phyloP scores from a whole-genome alignment of 1,284 basidiomycete genomes.

The Xerocomus amazonicus region DNA sequence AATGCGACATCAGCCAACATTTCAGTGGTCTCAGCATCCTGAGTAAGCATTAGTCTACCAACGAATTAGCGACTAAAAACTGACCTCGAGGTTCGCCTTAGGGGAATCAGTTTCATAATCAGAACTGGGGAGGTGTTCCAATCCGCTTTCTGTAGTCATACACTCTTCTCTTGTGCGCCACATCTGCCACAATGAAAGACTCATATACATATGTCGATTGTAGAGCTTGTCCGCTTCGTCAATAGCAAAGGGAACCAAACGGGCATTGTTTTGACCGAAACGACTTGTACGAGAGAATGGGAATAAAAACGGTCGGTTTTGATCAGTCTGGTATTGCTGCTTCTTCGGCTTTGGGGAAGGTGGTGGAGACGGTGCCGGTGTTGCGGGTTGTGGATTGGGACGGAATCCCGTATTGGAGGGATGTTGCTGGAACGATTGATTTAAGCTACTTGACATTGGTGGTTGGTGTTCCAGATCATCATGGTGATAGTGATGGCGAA shows the following conservation, averaged over 20 bases:
- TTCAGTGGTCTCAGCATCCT: constrained; percentile 61
- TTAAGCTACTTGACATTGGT: constrained; percentile 38
- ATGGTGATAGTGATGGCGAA: constrained; percentile 90
- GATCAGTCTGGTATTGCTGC: constrained; percentile 98
- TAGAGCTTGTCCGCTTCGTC: constrained; percentile 95
- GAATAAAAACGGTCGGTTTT: constrained; percentile 90
- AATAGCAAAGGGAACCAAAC: constrained; percentile 89
- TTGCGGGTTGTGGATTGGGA: constrained; percentile 63
- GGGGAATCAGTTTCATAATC: constrained; percentile 52
- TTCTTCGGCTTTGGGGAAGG: constrained; percentile 93
- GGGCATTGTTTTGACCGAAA: constrained; percentile 42
- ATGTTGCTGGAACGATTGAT: constrained; percentile 46
- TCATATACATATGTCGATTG: constrained; percentile 87
- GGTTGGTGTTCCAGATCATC: constrained; percentile 58
- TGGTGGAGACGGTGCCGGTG: constrained; percentile 87
- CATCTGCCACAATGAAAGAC: constrained; percentile 88
- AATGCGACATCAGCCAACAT: constrained; percentile 65
- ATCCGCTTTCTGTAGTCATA: constrained; percentile 88
- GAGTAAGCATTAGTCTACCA: constrained; percentile 6
- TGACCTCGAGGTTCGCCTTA: constrained; percentile 40
- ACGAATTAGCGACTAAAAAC: constrained; percentile 14
- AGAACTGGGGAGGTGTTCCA: constrained; percentile 72
- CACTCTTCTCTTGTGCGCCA: constrained; percentile 95
- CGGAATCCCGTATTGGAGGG: constrained; percentile 46
- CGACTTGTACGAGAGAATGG: constrained; percentile 72